phyloP scores from a whole-genome alignment of 495 filamentous ascomycete genomes.

The Penicillium turbatum region DNA sequence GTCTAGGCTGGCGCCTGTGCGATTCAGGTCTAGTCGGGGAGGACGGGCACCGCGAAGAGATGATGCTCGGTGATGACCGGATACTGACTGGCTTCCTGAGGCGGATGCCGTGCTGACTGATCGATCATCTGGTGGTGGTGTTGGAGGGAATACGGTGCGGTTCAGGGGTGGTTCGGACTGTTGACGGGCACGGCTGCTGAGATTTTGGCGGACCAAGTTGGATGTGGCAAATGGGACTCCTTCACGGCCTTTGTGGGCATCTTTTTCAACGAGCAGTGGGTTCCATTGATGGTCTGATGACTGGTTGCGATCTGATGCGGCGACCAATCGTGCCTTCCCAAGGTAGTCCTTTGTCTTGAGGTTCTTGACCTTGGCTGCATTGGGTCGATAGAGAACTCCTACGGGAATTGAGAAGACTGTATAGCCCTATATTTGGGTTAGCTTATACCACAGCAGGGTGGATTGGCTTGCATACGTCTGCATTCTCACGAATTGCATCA shows the following conservation, averaged over 20 bases:
- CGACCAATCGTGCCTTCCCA: slow-evolving; percentile 89
- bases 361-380: slow-evolving; percentile 97
- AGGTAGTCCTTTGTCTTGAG: slow-evolving; percentile 96
- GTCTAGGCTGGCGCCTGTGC: slow-evolving; percentile 28
- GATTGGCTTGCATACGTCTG: slow-evolving; percentile 63
- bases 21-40: slow-evolving; percentile 39
- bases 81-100: slow-evolving; percentile 3
- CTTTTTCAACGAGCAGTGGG: slow-evolving; percentile 21
- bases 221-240: slow-evolving; percentile 85
- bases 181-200: slow-evolving; percentile 69
- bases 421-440: slow-evolving; percentile 64
- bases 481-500: slow-evolving; percentile 88
- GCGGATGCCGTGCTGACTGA: slow-evolving; percentile 23
- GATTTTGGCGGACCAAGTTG: slow-evolving; percentile 81
- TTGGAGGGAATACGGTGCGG: slow-evolving; percentile 91
- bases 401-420: slow-evolving; percentile 99
- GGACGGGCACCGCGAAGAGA: slow-evolving; percentile 35
- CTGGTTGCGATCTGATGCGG: slow-evolving; percentile 66
- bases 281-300: slow-evolving; percentile 24
- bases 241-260: slow-evolving; percentile 70
- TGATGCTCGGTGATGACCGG: slow-evolving; percentile 18
- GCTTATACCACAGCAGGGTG: not conserved
- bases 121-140: slow-evolving; percentile 87
- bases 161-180: slow-evolving; percentile 81
- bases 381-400: slow-evolving; percentile 89